These are phyloP conservation scores for Verticillium dahliae DNA, from an alignment of 2,329 filamentous ascomycete species.

Conservation along the genomic window DNA sequence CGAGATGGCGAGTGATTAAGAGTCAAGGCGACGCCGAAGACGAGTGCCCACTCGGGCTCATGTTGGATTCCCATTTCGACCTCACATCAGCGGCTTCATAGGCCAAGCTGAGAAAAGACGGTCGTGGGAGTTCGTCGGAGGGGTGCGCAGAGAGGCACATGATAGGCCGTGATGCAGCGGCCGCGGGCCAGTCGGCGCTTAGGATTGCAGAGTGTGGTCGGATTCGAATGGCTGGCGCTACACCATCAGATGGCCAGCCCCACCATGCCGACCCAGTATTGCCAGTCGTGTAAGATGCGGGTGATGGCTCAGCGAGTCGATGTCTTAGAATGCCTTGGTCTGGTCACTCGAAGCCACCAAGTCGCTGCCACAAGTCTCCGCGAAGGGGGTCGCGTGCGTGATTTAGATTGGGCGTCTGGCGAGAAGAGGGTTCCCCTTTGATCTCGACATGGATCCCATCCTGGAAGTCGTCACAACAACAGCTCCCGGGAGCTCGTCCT, in stretches of 20 bases:
- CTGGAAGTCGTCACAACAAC: slow-evolving; percentile 2
- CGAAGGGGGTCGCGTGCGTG: slow-evolving; percentile 35
- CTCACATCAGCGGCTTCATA: slow-evolving; percentile 1
- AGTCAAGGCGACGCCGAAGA: neutral
- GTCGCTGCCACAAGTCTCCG: slow-evolving; percentile 31
- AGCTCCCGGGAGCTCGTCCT: neutral
- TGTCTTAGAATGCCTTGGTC: slow-evolving; percentile 41
- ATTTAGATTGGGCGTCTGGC: slow-evolving; percentile 25
- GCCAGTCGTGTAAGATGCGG: slow-evolving; percentile 34
- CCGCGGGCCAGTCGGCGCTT: slow-evolving; percentile 41
- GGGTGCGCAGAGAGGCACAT: slow-evolving; percentile 24
- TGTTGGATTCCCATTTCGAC: neutral
- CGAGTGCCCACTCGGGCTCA: neutral
- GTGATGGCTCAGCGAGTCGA: slow-evolving; percentile 34
- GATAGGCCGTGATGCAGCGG: slow-evolving; percentile 34
- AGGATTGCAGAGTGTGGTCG: slow-evolving; percentile 31
- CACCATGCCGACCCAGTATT: slow-evolving; percentile 14
- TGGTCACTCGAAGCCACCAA: slow-evolving; percentile 17
- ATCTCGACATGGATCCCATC: slow-evolving; percentile 2
- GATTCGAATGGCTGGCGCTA: slow-evolving; percentile 37
- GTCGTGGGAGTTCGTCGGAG: slow-evolving; percentile 20
- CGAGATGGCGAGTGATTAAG: neutral
- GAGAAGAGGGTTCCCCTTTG: neutral
- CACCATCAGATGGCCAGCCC: slow-evolving; percentile 26
- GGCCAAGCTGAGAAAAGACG: slow-evolving; percentile 8